Conservation (phyloP, 148 eudicot genomes). For the Cornus florida region DNA sequence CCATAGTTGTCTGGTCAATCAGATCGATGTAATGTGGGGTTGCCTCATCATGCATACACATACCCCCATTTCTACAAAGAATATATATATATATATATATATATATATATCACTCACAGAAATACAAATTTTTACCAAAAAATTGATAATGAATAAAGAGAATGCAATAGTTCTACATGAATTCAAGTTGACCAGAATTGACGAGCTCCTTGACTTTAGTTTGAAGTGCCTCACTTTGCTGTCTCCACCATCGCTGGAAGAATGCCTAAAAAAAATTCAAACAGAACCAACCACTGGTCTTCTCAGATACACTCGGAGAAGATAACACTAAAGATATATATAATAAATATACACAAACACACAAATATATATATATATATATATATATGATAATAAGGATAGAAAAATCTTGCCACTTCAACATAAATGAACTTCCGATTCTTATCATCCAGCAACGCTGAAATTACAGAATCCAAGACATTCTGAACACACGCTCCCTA, state of each 20-base stretch:
- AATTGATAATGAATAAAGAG: neutral
- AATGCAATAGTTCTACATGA: conserved; percentile 41
- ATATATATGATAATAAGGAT: neutral
- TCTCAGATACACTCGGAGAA: too few species aligned
- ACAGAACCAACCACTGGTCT: too few species aligned
- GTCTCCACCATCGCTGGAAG: conserved; percentile 85
- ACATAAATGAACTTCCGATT: conserved; percentile 71
- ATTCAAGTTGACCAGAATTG: conserved; percentile 68
- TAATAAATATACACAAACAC: too few species aligned
- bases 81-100: too few species aligned
- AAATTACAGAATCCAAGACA: conserved; percentile 69
- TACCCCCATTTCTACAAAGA: conserved; percentile 62
- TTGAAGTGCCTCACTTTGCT: conserved; percentile 55
- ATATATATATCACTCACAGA: too few species aligned
- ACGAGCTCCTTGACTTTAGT: conserved; percentile 68
- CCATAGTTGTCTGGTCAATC: conserved; percentile 76
- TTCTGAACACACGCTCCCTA: conserved; percentile 85
- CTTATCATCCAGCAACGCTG: conserved; percentile 52
- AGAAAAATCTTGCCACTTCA: conserved; percentile 44
- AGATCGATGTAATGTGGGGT: conserved; percentile 75
- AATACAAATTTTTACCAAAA: neutral
- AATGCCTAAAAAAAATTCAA: conserved; percentile 46
- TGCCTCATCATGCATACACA: conserved; percentile 92
- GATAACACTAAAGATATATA: too few species aligned
- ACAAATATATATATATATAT: too few species aligned